These are phyloP conservation scores for bread wheat (Triticum aestivum) DNA, from an alignment of 176 grass and related monocot genomes.

Conservation along the genomic window DNA sequence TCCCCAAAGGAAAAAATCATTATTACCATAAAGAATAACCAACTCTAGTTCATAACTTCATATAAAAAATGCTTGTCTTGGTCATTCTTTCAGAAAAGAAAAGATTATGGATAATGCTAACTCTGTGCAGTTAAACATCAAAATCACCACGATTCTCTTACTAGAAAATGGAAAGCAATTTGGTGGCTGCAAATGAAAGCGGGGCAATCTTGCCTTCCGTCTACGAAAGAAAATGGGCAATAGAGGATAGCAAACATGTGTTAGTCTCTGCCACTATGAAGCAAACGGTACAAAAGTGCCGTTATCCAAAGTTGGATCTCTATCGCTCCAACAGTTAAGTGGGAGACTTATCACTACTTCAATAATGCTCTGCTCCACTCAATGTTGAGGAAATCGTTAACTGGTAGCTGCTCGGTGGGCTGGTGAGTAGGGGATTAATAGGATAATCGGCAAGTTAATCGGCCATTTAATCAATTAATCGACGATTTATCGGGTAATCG, in stretches of 20 bases:
- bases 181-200: not conserved
- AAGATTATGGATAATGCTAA: conserved; percentile 6
- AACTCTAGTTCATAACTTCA: conserved; percentile 16
- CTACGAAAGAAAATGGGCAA: not conserved
- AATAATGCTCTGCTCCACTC: conserved; percentile 3
- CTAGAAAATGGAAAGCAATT: conserved; percentile 22
- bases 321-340: not conserved
- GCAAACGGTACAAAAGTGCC: conserved; percentile 1
- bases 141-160: conserved; percentile 13
- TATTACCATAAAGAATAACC: not conserved
- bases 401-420: no score
- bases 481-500: no score
- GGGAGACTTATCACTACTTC: conserved; percentile 12
- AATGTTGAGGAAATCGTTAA: no score
- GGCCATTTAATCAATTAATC: no score
- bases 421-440: no score
- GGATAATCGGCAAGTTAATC: no score
- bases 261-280: conserved; percentile 17
- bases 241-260: conserved; percentile 11
- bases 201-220: not conserved
- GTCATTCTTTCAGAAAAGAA: conserved; percentile 11
- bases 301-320: conserved; percentile 25
- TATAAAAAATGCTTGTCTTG: conserved; percentile 21
- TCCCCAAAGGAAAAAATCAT: conserved; percentile 16
- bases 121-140: conserved; percentile 2